Conservation (phyloP, 371 early-diverging fungal species). For the Rozella allomycis region DNA sequence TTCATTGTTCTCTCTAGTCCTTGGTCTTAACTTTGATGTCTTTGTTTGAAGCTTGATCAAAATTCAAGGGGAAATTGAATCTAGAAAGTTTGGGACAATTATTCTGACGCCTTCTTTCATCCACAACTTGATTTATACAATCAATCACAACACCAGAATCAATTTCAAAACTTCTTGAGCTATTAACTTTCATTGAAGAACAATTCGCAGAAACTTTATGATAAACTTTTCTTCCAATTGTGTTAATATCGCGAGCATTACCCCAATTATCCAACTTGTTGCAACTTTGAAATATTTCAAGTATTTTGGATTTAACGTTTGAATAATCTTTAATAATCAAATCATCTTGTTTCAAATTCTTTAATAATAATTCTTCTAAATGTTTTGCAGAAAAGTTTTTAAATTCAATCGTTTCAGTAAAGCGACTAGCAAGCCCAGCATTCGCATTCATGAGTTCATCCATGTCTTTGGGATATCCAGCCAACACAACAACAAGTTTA, state of each 20-base stretch:
- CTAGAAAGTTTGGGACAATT: background rate
- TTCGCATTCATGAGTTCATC: conserved; percentile 10
- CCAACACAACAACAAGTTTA: conserved; percentile 10
- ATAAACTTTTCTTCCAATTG: background rate
- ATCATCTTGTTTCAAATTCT: conserved; percentile 1
- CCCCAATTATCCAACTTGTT: conserved; percentile 7
- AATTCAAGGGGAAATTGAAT: background rate
- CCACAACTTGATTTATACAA: background rate
- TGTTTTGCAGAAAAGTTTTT: conserved; percentile 7
- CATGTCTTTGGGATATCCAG: conserved; percentile 10
- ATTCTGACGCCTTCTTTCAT: background rate
- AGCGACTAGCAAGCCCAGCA: conserved; percentile 8
- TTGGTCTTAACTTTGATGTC: background rate
- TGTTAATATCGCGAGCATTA: conserved; percentile 8
- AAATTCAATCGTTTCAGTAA: conserved; percentile 8
- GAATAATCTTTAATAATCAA: background rate
- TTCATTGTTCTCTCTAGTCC: background rate
- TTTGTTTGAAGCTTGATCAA: background rate
- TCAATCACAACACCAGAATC: background rate
- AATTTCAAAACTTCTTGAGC: background rate
- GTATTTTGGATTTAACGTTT: too few relatives aligned
- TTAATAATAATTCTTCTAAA: conserved; percentile 2
- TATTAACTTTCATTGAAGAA: background rate
- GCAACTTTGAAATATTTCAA: conserved; percentile 2
- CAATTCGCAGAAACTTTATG: background rate